A percentile compares a stretch with the other conserved stretches of the same genome.
Evolutionary conservation across 202 grass and related monocot species (phyloP).

Genomic region (Brachypodium distachyon): DNA sequence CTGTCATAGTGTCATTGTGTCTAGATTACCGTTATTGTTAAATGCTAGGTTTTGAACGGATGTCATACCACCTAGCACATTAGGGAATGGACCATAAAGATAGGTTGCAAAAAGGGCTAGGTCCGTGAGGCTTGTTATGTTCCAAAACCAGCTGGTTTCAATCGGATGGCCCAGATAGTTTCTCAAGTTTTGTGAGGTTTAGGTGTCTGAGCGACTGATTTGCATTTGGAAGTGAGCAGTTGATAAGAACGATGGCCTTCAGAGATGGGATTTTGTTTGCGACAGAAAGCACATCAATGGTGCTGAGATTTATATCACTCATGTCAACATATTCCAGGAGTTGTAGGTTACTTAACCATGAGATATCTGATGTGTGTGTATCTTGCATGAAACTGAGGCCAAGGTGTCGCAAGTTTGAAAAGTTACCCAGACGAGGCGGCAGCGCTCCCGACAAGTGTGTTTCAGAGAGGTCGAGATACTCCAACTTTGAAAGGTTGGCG

Average conservation of each 20-base stretch:
- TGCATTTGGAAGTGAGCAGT: neutral
- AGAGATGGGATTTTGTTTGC: conserved; percentile 9
- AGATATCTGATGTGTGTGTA: neutral
- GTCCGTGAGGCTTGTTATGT: neutral
- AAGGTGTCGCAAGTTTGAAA: neutral
- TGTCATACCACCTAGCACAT: neutral
- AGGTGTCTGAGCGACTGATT: neutral
- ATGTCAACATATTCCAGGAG: conserved; percentile 1
- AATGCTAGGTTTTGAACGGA: neutral
- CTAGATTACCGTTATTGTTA: neutral
- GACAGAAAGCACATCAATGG: neutral
- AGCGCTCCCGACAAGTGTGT: neutral
- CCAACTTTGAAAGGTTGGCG: conserved; percentile 14
- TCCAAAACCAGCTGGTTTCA: conserved; percentile 14
- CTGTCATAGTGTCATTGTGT: neutral
- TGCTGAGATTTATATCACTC: neutral
- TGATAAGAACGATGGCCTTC: neutral
- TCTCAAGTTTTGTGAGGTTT: neutral
- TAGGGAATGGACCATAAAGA: neutral
- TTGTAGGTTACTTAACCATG: neutral
- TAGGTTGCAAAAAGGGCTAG: neutral
- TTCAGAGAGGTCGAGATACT: neutral
- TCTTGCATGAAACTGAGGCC: neutral
- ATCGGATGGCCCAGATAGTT: neutral
- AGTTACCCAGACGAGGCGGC: neutral